These are phyloP conservation scores for Candida coquimbonensis DNA, from an alignment of 805 yeast genomes.

Conservation along the genomic window DNA sequence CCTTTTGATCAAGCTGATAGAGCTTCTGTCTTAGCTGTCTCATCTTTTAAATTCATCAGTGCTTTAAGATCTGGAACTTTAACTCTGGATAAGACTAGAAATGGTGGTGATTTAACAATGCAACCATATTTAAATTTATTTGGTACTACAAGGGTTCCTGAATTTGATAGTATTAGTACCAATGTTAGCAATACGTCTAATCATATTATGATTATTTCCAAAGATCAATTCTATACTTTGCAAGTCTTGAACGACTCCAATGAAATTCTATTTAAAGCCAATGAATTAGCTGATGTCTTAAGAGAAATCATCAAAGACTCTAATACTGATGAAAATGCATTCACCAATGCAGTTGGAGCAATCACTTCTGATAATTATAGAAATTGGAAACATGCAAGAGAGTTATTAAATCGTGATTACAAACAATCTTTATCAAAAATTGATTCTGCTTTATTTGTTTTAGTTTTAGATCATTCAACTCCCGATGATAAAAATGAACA, in stretches of 20 bases:
- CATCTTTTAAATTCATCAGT: constrained; percentile 59
- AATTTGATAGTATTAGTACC: constrained; percentile 59
- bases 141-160: constrained; percentile 59
- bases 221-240: constrained; percentile 82
- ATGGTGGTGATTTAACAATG: constrained; percentile 54
- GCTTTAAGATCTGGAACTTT: constrained; percentile 48
- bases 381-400: constrained; percentile 74
- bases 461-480: constrained; percentile 72
- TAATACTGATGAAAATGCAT: constrained; percentile 50
- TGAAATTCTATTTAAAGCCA: constrained; percentile 58
- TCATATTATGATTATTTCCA: constrained; percentile 70
- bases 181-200: constrained; percentile 58
- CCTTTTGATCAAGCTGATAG: constrained; percentile 64
- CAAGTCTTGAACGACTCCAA: constrained; percentile 68
- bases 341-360: constrained; percentile 71
- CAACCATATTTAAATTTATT: constrained; percentile 58
- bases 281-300: constrained; percentile 60
- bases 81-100: constrained; percentile 51
- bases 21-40: constrained; percentile 58
- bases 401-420: constrained; percentile 32
- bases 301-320: constrained; percentile 66
- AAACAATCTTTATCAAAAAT: constrained; percentile 36
- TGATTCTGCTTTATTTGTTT: constrained; percentile 74
- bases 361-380: constrained; percentile 82
- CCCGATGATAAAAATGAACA: constrained; percentile 42